Conservation (phyloP, 2,329 filamentous ascomycete species). For the Sporothrix humicola region DNA sequence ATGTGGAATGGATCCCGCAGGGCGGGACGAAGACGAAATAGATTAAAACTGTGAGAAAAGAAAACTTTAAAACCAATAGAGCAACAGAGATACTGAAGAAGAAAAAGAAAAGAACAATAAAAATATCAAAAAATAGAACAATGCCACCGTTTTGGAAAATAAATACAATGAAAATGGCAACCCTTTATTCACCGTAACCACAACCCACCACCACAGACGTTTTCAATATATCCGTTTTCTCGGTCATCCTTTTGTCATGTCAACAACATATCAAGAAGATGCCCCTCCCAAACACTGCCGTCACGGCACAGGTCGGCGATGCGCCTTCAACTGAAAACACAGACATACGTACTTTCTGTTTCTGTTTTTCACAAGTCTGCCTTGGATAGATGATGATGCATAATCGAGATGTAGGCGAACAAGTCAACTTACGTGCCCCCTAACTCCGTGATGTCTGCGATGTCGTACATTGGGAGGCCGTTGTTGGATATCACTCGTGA, state of each 20-base stretch:
- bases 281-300: background rate
- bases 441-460: background rate
- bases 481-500: background rate
- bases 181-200: background rate
- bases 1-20: conserved; percentile 16
- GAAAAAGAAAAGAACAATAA: too few species aligned
- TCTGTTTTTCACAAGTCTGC: background rate
- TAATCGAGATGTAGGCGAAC: background rate
- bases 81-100: background rate
- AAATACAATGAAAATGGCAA: background rate
- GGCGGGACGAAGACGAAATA: conserved; percentile 20
- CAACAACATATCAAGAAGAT: background rate
- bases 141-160: too few species aligned
- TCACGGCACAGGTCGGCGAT: background rate
- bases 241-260: background rate
- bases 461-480: background rate
- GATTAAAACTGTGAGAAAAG: background rate
- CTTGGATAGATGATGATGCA: conserved; percentile 3
- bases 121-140: background rate
- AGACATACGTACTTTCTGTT: background rate
- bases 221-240: background rate
- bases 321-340: background rate
- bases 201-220: background rate
- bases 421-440: background rate
- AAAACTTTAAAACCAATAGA: background rate